Percentiles rank a stretch among this genome's conserved stretches.
phyloP scores from a whole-genome alignment of 768 basidiomycete species.

The Amanita rubescens region DNA sequence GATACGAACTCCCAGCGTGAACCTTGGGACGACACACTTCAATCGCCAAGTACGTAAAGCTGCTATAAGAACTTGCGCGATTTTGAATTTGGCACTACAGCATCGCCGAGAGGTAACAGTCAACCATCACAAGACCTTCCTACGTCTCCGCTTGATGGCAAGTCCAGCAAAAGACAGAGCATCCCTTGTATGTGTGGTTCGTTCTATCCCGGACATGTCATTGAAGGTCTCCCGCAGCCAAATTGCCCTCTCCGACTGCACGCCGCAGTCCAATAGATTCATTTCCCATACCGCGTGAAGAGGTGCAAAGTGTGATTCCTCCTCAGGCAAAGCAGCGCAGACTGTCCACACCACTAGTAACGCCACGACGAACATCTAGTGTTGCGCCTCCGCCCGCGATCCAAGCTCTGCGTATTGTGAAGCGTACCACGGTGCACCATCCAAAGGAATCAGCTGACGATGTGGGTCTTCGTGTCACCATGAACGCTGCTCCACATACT shows the following conservation, averaged over 20 bases:
- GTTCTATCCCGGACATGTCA: background rate
- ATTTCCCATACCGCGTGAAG: background rate
- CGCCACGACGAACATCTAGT: slow-evolving; percentile 8
- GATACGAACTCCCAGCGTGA: background rate
- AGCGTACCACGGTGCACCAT: slow-evolving; percentile 22
- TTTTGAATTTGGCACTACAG: background rate
- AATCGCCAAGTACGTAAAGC: background rate
- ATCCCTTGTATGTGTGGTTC: background rate
- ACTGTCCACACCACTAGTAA: slow-evolving; percentile 2
- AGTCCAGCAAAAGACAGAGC: background rate
- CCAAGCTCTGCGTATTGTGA: slow-evolving; percentile 43
- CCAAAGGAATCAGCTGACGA: slow-evolving; percentile 4
- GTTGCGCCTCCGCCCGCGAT: slow-evolving; percentile 28
- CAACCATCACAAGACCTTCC: background rate
- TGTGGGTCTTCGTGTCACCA: background rate
- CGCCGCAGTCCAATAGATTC: background rate
- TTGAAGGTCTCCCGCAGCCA: background rate
- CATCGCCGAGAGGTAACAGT: background rate
- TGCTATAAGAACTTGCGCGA: background rate
- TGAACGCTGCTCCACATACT: background rate
- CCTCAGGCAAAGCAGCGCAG: background rate
- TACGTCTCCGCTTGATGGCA: background rate
- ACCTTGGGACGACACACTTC: background rate
- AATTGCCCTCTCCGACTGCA: background rate
- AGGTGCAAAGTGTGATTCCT: background rate